These are phyloP conservation scores for Aegilops speltoides DNA, from an alignment of 176 grass and related monocot genomes.

Conservation along the genomic window DNA sequence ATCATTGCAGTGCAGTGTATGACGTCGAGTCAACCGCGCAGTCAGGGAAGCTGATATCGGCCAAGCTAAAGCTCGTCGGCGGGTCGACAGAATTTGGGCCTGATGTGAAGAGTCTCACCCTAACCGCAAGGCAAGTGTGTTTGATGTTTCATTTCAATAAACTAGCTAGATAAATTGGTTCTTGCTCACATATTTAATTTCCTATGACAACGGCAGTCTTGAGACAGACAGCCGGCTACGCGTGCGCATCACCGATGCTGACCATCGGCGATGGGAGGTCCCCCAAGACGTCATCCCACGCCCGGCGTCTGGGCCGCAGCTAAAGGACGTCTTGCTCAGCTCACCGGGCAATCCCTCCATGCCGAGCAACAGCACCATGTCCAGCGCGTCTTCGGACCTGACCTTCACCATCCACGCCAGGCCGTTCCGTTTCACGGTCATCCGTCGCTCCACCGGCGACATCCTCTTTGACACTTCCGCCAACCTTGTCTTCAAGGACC, in stretches of 20 bases:
- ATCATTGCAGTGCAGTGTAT: conserved; percentile 35
- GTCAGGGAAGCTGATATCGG: conserved; percentile 30
- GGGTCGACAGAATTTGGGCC: conserved; percentile 33
- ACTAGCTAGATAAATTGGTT: background rate
- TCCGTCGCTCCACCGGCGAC: conserved; percentile 52
- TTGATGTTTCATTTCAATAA: background rate
- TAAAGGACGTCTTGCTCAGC: background rate
- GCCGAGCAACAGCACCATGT: conserved; percentile 37
- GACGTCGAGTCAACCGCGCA: conserved; percentile 17
- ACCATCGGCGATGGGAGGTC: conserved; percentile 64
- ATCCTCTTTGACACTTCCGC: conserved; percentile 54
- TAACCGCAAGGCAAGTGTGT: conserved; percentile 55
- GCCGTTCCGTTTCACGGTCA: conserved; percentile 59
- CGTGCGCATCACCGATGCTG: conserved; percentile 85
- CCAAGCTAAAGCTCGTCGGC: conserved; percentile 42
- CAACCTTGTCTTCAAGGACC: conserved; percentile 67
- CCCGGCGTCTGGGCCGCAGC: background rate
- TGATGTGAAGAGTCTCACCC: conserved; percentile 50
- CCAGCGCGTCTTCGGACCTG: conserved; percentile 47
- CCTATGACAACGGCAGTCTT: conserved; percentile 25
- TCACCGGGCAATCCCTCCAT: background rate
- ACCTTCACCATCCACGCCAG: conserved; percentile 43
- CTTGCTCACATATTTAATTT: background rate
- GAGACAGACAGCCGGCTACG: conserved; percentile 69
- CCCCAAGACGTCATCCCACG: conserved; percentile 67